These are phyloP conservation scores for Ophiostoma sp. DNA, from an alignment of 2,329 filamentous ascomycete genomes.

Conservation along the genomic window DNA sequence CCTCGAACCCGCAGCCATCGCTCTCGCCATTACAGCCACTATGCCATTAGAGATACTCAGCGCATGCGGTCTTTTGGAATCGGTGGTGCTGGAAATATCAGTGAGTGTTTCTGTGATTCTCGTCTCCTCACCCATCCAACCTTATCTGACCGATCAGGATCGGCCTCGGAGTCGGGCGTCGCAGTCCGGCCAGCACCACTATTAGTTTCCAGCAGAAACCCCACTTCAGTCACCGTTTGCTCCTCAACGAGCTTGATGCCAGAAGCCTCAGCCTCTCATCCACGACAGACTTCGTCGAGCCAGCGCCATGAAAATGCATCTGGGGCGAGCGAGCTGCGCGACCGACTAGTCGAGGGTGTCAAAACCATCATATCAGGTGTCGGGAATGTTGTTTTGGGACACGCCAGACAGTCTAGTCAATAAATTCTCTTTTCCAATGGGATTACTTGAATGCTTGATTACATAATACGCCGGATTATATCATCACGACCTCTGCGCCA, in stretches of 20 bases:
- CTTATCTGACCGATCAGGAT: not conserved
- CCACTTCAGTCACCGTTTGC: not conserved
- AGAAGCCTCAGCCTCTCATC: not conserved
- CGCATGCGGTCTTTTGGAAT: not conserved
- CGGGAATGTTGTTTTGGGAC: not conserved
- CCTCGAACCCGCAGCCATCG: not conserved
- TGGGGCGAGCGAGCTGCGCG: not conserved
- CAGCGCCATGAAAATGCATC: not conserved
- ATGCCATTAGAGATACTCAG: not conserved
- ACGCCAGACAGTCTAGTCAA: not conserved
- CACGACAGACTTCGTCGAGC: not conserved
- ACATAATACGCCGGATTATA: not conserved
- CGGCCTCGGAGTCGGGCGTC: not conserved
- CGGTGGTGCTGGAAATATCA: not conserved
- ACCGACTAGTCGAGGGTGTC: not conserved
- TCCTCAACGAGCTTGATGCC: not conserved
- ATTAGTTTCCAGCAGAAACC: not conserved
- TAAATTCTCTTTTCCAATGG: not conserved
- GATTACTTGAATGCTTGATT: not conserved
- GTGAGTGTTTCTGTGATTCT: not conserved
- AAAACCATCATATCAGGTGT: not conserved
- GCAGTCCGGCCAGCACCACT: not conserved
- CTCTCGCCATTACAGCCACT: not conserved
- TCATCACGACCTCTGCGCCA: slow-evolving; percentile 4
- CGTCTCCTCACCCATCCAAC: not conserved